Evolutionary conservation across 1,139 yeast genomes (phyloP), one percentile per base, ranked within the genome.

Genomic region (Torulaspora globosa): DNA sequence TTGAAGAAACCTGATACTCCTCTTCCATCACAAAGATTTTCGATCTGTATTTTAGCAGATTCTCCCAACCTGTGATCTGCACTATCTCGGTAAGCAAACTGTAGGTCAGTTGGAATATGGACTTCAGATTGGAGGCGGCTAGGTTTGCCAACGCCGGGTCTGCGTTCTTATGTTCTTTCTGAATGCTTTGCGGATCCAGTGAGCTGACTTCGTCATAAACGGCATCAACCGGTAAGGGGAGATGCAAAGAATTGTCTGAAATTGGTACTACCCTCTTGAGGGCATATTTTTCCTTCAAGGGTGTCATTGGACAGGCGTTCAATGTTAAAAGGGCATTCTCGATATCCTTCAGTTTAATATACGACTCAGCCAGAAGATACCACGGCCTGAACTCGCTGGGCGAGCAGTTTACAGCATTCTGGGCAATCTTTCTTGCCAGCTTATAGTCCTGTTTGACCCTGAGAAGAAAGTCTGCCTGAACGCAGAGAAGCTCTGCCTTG

Each of bases 21-120:
- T 88, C 96, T 62, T 92, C 97, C 98, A 94, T 94, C 29, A 92
- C 96, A 64, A 94, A 94, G 8, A 90, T 90, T 54, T 82, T 82
- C 10, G 96, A 90, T 60, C 98, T 80, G 54, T 84, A 77, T 59
- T 81, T 82, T 61, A 94, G 74, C 48, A 92, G 72, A 21, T 81
- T 75, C 56, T 89, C 95, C 99, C 99, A 94, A 3, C 97, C 97
- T 7, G 89, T 82, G 48, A 79, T 77, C 52, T 78, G 76, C 21
- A 82, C 94, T 55, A 92, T 81, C 39, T 74, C 76, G 0, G 97
- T 87, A 49, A 94, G 74, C 51, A 90, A 72, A 49, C 82, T 86
- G 65, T 92, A 94, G 0, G 96, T 96, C 61, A 76, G 77, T 39
- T 85, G 82, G 66, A 88, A 89, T 0, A 97, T 89, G 1, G 94